Evolutionary conservation across 2,329 filamentous ascomycete genomes (phyloP), one percentile per base, ranked within the genome.

Genomic region (Stachybotrys chartarum): DNA sequence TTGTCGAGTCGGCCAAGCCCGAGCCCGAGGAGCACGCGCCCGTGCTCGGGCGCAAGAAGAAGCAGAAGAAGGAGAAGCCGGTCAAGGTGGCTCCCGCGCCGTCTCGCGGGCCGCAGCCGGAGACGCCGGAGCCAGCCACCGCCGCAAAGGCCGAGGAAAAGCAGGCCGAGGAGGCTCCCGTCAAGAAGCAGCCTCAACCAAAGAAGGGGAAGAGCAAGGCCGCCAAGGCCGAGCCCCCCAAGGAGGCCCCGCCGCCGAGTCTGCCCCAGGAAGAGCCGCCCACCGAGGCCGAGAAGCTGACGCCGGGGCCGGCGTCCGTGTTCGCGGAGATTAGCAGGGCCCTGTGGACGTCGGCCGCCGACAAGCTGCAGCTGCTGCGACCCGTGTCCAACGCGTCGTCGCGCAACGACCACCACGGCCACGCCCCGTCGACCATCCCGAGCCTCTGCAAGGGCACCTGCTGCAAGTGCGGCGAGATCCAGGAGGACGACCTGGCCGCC

Each of bases 31-130:
- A 83, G 60, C 80, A 83, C 60, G 90, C 84, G 7, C 90, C 90
- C 0, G 87, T 95, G 46, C 69, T 91, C 51, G 88, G 88, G 39
- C 83, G 90, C 53, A 91, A 91, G 77, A 93, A 91, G 77, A 94
- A 93, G 73, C 83, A 89, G 68, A 91, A 89, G 77, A 93, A 91
- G 72, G 84, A 87, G 63, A 86, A 83, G 63, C 69, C 70, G 14
- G 39, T 54, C 7, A 69, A 70, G 48, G 54, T 62, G 12, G 11
- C 61, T 17, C 47, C 24, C 24, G 24, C 24, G 4, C 24, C 54
- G 16, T 8, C 62, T 39, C 55, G 54, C 48, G 59, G 16, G 46
- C 56, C 16, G 46, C 57, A 18, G 54, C 58, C 12, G 14, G n/a
- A n/a, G 17, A 45, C n/a, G 35, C 54, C 11, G 24, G 42, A 16